Evolutionary conservation across 495 filamentous ascomycete genomes (phyloP).

Genomic region (Hapsidospora chrysogenum): DNA sequence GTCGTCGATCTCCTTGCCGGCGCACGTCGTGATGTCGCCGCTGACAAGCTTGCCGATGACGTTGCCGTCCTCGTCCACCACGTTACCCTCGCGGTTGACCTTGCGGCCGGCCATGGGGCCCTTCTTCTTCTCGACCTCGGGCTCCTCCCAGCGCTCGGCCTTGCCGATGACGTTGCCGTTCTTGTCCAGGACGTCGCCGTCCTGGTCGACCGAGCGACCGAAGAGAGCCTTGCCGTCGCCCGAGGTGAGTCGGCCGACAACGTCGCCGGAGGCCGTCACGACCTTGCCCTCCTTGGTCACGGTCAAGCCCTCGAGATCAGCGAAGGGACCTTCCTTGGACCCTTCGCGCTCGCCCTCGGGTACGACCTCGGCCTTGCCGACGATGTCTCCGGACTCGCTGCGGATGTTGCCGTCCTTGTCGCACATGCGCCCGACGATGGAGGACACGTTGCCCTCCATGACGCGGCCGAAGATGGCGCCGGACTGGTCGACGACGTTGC

Average conservation of each 20-base stretch:
- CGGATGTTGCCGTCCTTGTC: constrained; percentile 70
- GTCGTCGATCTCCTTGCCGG: constrained; percentile 70
- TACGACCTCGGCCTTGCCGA: constrained; percentile 66
- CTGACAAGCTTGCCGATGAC: constrained; percentile 64
- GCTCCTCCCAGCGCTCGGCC: constrained; percentile 69
- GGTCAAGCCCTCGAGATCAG: constrained; percentile 52
- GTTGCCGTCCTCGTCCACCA: constrained; percentile 66
- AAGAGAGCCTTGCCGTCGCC: constrained; percentile 57
- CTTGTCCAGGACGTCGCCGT: constrained; percentile 68
- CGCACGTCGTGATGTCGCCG: constrained; percentile 50
- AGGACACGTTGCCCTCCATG: constrained; percentile 51
- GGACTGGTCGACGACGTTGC: constrained; percentile 61
- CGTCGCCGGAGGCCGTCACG: constrained; percentile 37
- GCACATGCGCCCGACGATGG: constrained; percentile 63
- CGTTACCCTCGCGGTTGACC: constrained; percentile 71
- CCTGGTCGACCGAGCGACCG: constrained; percentile 64
- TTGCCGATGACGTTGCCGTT: constrained; percentile 69
- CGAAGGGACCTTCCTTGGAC: constrained; percentile 62
- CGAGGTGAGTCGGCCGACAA: constrained; percentile 57
- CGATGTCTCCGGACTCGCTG: constrained; percentile 62
- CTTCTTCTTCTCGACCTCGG: constrained; percentile 46
- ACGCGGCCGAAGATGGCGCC: constrained; percentile 66
- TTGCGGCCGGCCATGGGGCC: constrained; percentile 52
- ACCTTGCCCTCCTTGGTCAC: constrained; percentile 68
- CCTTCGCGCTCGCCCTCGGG: constrained; percentile 49